Evolutionary conservation across 352 stramenopile genomes (phyloP), one percentile per base, ranked within the genome.

Genomic region (Hyphochytrium catenoides): DNA sequence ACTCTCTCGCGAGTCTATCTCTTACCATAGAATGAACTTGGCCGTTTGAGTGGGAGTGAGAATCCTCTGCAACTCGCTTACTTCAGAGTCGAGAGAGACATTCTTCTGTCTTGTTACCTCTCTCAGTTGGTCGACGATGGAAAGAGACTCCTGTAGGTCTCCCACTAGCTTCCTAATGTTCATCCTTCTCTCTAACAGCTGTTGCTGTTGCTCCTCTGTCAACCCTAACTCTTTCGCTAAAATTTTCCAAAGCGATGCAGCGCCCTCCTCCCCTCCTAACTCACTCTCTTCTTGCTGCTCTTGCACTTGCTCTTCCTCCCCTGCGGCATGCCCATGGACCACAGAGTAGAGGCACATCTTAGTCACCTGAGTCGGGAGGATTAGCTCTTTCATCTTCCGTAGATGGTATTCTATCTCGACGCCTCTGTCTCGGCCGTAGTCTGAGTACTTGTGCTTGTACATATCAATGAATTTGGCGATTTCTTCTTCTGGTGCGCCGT

Each of bases 381-480:
- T 47, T 31, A 78, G 41, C 39, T 78, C 64, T 1, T 56, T 56
- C 36, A 78, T 74, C 31, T 61, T 53, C 11, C 54, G 56, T 24
- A 75, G 38, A 41, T 78, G 64, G 52, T 74, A 78, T 26, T 61
- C 52, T 31, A 78, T 46, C 38, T 72, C 74, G 31, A 75, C 64
- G 2, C 56, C 55, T 35, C 64, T 56, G 43, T 73, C 73, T 3
- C 60, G 61, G 3, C 64, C 64, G 36, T 75, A 78, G 46, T 78
- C 64, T 31, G 61, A 72, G 52, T 78, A 74, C 28, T 60, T 74
- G 32, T 71, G 50, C 48, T 73, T 72, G 52, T 78, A 78, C 59
- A 74, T 68, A 39, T 78, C 68, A 19, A 78, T 51, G 37, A 75
- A 78, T 33, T 57, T 56, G 34, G 62, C 64, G 34, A 78, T 63